phyloP scores from a whole-genome alignment of 306 rosid genomes.

The Benincasa hispida region DNA sequence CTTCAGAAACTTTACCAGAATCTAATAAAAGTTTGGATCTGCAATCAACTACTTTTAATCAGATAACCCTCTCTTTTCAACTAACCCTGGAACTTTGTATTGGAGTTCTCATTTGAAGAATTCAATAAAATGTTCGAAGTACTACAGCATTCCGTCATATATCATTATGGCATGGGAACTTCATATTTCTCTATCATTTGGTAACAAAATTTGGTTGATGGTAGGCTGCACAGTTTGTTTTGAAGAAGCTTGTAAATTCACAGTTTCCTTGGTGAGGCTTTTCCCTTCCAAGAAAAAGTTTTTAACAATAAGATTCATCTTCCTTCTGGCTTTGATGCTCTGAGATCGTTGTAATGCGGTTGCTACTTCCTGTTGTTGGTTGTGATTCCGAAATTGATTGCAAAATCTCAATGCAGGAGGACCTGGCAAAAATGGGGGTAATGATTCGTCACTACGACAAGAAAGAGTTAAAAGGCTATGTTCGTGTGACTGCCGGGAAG shows the following conservation, averaged over 20 bases:
- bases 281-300: background rate
- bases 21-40: background rate
- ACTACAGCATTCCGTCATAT: too few species aligned
- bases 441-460: conserved; percentile 93
- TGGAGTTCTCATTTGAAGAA: too few species aligned
- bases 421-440: conserved; percentile 89
- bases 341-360: background rate
- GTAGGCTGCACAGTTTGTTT: too few species aligned
- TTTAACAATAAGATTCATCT: background rate
- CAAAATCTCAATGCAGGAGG: conserved; percentile 39
- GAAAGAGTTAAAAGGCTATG: conserved; percentile 79
- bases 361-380: background rate
- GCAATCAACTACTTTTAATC: background rate
- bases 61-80: background rate
- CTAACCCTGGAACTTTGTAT: background rate
- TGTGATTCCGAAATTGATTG: background rate
- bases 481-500: conserved; percentile 88
- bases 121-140: too few species aligned
- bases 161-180: too few species aligned
- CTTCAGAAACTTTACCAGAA: background rate
- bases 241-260: too few species aligned
- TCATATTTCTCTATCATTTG: too few species aligned
- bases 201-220: too few species aligned
- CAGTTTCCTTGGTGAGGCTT: too few species aligned
- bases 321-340: background rate